Conservation (phyloP, 108 stramenopile species). For the Parietichytrium sp. region DNA sequence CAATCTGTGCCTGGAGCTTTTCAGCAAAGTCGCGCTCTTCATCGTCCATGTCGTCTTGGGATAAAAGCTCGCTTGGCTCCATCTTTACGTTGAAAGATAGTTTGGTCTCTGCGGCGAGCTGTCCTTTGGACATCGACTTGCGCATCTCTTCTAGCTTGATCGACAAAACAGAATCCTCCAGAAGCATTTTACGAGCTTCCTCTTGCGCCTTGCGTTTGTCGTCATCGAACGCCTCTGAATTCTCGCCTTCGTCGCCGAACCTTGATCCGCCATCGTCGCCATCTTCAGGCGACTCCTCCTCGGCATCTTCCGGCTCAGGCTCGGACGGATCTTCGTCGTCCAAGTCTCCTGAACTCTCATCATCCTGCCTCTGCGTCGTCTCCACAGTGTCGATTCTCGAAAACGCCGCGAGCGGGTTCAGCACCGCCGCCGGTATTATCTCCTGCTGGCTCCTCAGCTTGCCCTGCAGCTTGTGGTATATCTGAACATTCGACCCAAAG, state of each 20-base stretch:
- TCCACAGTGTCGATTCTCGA: not conserved
- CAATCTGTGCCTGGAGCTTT: not conserved
- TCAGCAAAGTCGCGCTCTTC: slow-evolving; percentile 32
- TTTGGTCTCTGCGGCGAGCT: not conserved
- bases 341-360: not conserved
- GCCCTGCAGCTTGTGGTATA: slow-evolving; percentile 23
- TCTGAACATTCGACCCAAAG: slow-evolving; percentile 9
- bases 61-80: not conserved
- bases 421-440: not conserved
- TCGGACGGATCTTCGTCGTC: not conserved
- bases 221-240: not conserved
- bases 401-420: slow-evolving; percentile 6
- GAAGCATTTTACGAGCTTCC: not conserved
- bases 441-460: slow-evolving; percentile 1
- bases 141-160: slow-evolving; percentile 32
- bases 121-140: not conserved
- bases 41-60: slow-evolving; percentile 15
- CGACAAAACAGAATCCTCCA: not conserved
- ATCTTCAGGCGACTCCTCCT: slow-evolving; percentile 4
- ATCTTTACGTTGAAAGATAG: not conserved
- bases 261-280: not conserved
- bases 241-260: not conserved
- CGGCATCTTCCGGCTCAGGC: not conserved
- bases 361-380: not conserved
- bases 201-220: slow-evolving; percentile 8